These are phyloP conservation scores for Melaleuca quinquenervia DNA, from an alignment of 345 rosid species.

Conservation along the genomic window DNA sequence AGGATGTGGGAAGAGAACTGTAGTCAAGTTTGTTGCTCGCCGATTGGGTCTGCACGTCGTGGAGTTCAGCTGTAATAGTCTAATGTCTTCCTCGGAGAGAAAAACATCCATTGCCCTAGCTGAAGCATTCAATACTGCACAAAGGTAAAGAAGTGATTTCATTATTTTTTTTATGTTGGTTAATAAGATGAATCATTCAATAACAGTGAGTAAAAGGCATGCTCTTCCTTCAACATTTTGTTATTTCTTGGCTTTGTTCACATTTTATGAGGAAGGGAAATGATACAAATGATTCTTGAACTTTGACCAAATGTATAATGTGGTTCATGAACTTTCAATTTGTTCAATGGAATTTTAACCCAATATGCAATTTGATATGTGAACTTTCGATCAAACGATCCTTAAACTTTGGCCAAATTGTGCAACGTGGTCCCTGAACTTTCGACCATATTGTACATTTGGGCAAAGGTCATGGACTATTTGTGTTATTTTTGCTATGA, in stretches of 20 bases:
- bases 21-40: constrained; percentile 63
- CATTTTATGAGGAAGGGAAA: neutral
- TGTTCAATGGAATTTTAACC: too few species aligned
- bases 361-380: too few species aligned
- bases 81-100: constrained; percentile 66
- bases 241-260: neutral
- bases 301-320: too few species aligned
- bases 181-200: neutral
- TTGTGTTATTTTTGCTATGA: too few species aligned
- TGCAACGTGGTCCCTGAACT: too few species aligned
- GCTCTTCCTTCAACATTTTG: neutral
- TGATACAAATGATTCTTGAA: too few species aligned
- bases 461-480: too few species aligned
- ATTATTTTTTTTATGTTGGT: neutral
- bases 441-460: too few species aligned
- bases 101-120: constrained; percentile 63
- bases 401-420: too few species aligned
- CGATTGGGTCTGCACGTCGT: constrained; percentile 82
- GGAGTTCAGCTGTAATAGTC: constrained; percentile 82
- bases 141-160: constrained; percentile 41
- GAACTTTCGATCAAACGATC: too few species aligned
- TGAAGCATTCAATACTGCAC: constrained; percentile 76
- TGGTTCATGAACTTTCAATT: too few species aligned
- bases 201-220: neutral
- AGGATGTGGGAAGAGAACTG: constrained; percentile 95